Conservation (phyloP, 192 early-diverging fungal genomes). For the Backusella luteola region DNA sequence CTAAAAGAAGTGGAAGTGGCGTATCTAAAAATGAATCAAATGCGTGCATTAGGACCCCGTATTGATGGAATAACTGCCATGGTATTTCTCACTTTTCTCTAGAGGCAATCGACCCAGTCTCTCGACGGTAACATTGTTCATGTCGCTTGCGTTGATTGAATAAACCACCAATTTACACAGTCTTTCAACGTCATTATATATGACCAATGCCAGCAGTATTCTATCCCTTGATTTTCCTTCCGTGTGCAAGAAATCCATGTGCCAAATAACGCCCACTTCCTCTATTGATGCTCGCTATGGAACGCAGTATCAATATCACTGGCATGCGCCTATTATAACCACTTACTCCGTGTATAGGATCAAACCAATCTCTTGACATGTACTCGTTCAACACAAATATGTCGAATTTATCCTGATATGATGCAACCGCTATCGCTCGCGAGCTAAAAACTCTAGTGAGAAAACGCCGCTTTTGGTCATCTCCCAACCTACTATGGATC, state of each 20-base stretch:
- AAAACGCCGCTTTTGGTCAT: background rate
- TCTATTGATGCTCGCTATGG: constrained; percentile 22
- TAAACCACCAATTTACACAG: constrained; percentile 25
- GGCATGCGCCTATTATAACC: background rate
- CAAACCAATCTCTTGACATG: constrained; percentile 19
- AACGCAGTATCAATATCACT: background rate
- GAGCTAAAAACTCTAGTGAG: constrained; percentile 4
- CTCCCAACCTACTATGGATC: constrained; percentile 27
- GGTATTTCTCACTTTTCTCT: constrained; percentile 12
- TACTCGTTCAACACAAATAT: constrained; percentile 20
- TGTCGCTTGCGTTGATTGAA: constrained; percentile 17
- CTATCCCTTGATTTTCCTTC: background rate
- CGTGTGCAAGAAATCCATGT: constrained; percentile 34
- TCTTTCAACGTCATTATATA: constrained; percentile 23
- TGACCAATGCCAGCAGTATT: constrained; percentile 12
- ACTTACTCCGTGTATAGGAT: constrained; percentile 22
- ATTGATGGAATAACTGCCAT: background rate
- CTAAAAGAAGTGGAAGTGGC: constrained; percentile 24
- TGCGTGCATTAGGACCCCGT: background rate
- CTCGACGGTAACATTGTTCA: constrained; percentile 12
- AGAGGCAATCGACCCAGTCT: constrained; percentile 28
- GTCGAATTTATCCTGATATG: constrained; percentile 30
- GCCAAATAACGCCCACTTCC: constrained; percentile 36
- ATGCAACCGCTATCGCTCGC: constrained; percentile 26
- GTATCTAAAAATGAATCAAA: constrained; percentile 9